Evolutionary conservation across 306 rosid species (phyloP), one percentile per base, ranked within the genome.

Genomic region (Astragalus membranaceus): DNA sequence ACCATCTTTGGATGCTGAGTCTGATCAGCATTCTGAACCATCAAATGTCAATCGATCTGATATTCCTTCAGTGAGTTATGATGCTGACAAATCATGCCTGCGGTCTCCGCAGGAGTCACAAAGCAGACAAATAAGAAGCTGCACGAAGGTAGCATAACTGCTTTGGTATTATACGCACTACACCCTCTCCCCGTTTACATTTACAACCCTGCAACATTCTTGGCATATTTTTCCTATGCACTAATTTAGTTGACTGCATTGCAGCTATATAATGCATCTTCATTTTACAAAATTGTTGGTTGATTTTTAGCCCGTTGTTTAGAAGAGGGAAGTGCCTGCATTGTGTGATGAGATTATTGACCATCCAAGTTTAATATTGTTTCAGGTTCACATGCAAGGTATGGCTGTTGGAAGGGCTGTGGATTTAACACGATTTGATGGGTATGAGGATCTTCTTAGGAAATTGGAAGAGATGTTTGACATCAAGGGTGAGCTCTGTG

Each of bases 381-480:
- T 70, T 36, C 84, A 90, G 98, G 98, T 94, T 80, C 98, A 90
- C 82, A 94, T 94, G 98, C 97, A 87, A 80, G 98, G 98, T 86
- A 90, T 90, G 83, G 96, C 97, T 57, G 97, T 94, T 41, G 98
- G 98, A 73, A 87, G 98, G 86, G 98, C 98, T 39, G 98, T 94
- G 46, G 97, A 94, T 82, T 83, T 94, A 75, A 81, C 90, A 8
- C 84, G 88, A 64, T 90, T 90, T 82, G 91, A 88, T 75, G 82
- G 79, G 43, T 94, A 90, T 50, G 89, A 78, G 61, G 95, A 88
- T 80, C 86, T 94, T 75, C 94, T 87, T 14, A 79, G 67, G 82
- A 94, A 90, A 81, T 81, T 94, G 55, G 98, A 94, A 84, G 87
- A 87, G 57, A 88, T 94, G 97, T 94, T 94, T 74, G 97, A 90